Percentiles rank a stretch among this genome's conserved stretches.
Evolutionary conservation across 78 protist species (phyloP).

Genomic region (Goniomonas avonlea): DNA sequence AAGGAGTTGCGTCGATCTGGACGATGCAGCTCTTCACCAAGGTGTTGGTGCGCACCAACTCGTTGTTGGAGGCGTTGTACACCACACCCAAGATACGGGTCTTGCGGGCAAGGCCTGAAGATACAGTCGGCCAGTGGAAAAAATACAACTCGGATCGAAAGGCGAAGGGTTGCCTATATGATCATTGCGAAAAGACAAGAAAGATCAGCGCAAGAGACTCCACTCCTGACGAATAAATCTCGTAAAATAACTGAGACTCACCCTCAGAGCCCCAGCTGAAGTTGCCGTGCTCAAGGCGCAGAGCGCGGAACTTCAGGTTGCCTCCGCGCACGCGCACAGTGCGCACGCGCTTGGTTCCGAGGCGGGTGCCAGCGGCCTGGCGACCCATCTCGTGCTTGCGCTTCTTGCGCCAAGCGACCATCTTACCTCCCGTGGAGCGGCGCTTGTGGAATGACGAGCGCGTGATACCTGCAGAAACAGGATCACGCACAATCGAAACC

Average conservation of each 20-base stretch:
- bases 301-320: constrained; percentile 93
- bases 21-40: constrained; percentile 93
- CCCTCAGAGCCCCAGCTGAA: constrained; percentile 80
- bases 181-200: too few species aligned
- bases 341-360: constrained; percentile 76
- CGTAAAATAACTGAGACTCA: too few species aligned
- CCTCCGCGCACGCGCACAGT: constrained; percentile 92
- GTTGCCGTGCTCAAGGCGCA: constrained; percentile 96
- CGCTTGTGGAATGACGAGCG: constrained; percentile 80
- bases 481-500: too few species aligned
- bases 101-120: constrained; percentile 67
- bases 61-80: constrained; percentile 98
- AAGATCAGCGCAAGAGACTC: too few species aligned
- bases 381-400: constrained; percentile 92
- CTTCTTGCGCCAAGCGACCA: constrained; percentile 68
- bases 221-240: background rate
- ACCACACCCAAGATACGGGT: constrained; percentile 90
- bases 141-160: too few species aligned
- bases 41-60: constrained; percentile 97
- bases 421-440: constrained; percentile 81
- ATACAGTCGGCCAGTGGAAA: too few species aligned
- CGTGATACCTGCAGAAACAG: constrained; percentile 54
- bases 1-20: constrained; percentile 91
- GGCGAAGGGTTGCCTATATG: too few species aligned
- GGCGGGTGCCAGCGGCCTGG: constrained; percentile 89